Conservation (phyloP, 1,139 yeast species). For the Arxiozyma slooffiae region DNA sequence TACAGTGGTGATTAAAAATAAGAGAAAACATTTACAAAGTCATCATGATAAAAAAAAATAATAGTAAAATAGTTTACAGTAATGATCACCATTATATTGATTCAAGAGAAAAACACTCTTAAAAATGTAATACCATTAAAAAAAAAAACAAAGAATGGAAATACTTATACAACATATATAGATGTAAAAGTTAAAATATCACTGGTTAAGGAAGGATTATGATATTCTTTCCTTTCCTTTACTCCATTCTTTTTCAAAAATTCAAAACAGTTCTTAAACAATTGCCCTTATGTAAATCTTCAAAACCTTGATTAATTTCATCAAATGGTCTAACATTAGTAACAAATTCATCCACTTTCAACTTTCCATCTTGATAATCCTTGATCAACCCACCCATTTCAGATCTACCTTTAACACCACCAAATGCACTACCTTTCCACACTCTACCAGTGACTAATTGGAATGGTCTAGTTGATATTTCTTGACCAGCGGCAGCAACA, state of each 20-base stretch:
- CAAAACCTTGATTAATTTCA: conserved; percentile 80
- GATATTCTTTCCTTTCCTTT: too few species aligned
- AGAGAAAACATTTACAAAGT: not conserved
- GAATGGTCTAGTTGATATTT: conserved; percentile 94
- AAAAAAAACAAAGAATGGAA: not conserved
- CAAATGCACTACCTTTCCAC: conserved; percentile 97
- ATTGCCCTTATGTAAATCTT: conserved; percentile 88
- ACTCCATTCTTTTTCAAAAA: conserved; percentile 2
- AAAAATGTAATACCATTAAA: not conserved
- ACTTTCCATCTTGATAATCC: conserved; percentile 69
- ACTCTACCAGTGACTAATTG: conserved; percentile 97
- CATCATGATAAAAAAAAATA: too few species aligned
- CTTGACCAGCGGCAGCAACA: conserved; percentile 97
- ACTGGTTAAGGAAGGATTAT: not conserved
- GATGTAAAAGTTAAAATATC: too few species aligned
- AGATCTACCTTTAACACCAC: conserved; percentile 96
- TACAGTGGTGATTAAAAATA: not conserved
- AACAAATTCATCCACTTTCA: conserved; percentile 90
- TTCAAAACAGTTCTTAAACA: conserved; percentile 83
- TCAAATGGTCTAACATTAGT: conserved; percentile 77
- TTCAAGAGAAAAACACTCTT: too few species aligned
- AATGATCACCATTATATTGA: too few species aligned
- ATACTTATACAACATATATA: too few species aligned
- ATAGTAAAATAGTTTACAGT: too few species aligned
- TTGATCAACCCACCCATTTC: conserved; percentile 88